Base-by-base conservation (phyloP, 202 grass and related monocot genomes). In the Cymbopogon flexuosus region DNA sequence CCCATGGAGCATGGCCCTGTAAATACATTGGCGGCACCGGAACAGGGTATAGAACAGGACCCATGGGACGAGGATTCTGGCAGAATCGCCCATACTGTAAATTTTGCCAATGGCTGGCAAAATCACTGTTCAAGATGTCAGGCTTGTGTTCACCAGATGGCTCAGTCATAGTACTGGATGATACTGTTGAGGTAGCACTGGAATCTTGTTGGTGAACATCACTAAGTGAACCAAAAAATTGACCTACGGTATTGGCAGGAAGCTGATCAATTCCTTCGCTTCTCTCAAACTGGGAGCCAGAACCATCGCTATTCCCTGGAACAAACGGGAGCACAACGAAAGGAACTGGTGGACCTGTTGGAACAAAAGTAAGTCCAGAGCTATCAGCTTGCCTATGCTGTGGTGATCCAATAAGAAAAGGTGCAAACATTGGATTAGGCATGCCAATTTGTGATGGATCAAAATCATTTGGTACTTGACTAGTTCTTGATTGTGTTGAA, bases 81-180 rank as follows among this genome's bases (percentile, higher is more conserved):
- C 94, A 97, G 42, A 63, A 62, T 60, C 91, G 87, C 68, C 91
- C 94, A 76, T 92, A 97, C 22, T 87, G 79, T 60, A 97, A 83
- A 84, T 92, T 97, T 12, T 77, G 62, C 87, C 65, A 88, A 68
- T 97, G 94, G 81, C 83, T 73, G 67, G 5, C 15, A 15, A 92
- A 79, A 79, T 97, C 91, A 68, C 91, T 90, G 66, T 97, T 90
- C 71, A 97, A 84, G 58, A 97, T 97, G 71, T 97, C 94, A 60
- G 83, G 67, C 65, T 79, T 89, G 59, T 81, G 83, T 54, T 91
- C 89, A 19, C 87, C 84, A 45, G 88, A 86, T 10, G 59, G 73
- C 72, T 82, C 83, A 62, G 72, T 49, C 23, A 73, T 74, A 79
- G 62, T 78, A 82, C 62, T 65, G 30, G 74, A 73, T 58, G 85